Conservation (phyloP, 2,329 filamentous ascomycete species). For the Penicillium olsonii region DNA sequence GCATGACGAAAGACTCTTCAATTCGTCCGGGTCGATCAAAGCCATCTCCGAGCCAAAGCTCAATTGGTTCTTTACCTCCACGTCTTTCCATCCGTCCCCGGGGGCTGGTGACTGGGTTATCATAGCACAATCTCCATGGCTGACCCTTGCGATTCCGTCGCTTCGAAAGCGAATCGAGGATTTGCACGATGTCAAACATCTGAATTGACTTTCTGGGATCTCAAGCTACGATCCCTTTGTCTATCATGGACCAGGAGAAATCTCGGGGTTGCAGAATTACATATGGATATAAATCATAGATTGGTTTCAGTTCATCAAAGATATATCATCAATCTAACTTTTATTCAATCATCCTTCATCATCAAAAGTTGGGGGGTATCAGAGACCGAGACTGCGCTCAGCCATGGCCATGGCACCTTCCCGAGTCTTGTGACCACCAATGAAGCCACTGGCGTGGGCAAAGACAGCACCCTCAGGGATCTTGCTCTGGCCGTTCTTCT, state of each 20-base stretch:
- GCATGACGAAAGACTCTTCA: too few relatives aligned
- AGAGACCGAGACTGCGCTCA: conserved; percentile 37
- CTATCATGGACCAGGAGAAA: not conserved
- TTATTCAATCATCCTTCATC: not conserved
- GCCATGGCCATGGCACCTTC: conserved; percentile 89
- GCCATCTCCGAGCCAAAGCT: too few relatives aligned
- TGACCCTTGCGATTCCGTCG: too few relatives aligned
- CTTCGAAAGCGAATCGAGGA: too few relatives aligned
- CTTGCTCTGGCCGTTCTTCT: conserved; percentile 39
- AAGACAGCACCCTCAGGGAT: conserved; percentile 70
- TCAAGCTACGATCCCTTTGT: not conserved
- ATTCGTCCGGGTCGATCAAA: too few relatives aligned
- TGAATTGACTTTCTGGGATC: too few relatives aligned
- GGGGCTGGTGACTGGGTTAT: too few relatives aligned
- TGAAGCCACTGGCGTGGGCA: conserved; percentile 92
- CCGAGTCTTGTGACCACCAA: conserved; percentile 90
- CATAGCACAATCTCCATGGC: too few relatives aligned
- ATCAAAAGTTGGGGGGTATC: not conserved
- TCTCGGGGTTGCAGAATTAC: not conserved
- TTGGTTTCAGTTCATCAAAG: conserved; percentile 3
- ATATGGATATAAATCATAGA: conserved; percentile 1
- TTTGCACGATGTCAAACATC: too few relatives aligned
- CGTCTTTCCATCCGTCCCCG: too few relatives aligned
- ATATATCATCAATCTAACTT: conserved; percentile 5
- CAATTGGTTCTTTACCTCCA: too few relatives aligned